Conservation (phyloP, 1,284 basidiomycete species). For the Inonotus hispidus region DNA sequence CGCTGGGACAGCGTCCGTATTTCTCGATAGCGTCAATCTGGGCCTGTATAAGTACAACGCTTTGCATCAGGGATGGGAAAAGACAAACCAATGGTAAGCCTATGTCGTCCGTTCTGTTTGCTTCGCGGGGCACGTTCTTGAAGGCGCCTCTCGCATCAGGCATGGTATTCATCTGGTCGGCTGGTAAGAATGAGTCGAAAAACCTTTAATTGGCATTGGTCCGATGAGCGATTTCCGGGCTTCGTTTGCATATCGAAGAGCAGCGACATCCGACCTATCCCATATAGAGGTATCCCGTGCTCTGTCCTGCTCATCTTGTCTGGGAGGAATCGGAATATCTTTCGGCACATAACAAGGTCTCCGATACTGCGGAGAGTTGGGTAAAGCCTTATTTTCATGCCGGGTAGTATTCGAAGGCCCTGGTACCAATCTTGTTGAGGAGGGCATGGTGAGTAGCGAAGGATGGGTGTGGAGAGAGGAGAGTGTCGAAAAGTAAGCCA, state of each 20-base stretch:
- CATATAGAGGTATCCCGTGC: too few relatives aligned
- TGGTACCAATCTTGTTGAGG: too few relatives aligned
- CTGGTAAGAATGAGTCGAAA: neutral
- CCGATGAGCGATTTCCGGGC: neutral
- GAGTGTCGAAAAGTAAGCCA: too few relatives aligned
- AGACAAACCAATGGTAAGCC: neutral
- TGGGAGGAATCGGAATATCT: too few relatives aligned
- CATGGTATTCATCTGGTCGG: neutral
- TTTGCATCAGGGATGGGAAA: neutral
- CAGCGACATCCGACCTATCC: too few relatives aligned
- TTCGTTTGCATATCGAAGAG: neutral
- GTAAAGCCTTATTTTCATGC: too few relatives aligned
- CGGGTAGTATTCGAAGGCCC: too few relatives aligned
- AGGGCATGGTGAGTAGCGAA: too few relatives aligned
- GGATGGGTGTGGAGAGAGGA: too few relatives aligned
- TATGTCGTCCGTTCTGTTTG: neutral
- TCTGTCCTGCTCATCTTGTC: too few relatives aligned
- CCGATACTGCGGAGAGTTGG: too few relatives aligned
- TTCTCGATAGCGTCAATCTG: neutral
- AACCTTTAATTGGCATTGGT: neutral
- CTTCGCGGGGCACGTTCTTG: neutral
- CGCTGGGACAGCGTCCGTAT: neutral
- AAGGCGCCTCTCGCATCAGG: neutral
- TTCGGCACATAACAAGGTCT: too few relatives aligned
- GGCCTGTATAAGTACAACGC: neutral